Percentiles rank a stretch among this genome's conserved stretches.
Conservation (phyloP, 768 basidiomycete genomes). For the Neoboletus brunneissimus region DNA sequence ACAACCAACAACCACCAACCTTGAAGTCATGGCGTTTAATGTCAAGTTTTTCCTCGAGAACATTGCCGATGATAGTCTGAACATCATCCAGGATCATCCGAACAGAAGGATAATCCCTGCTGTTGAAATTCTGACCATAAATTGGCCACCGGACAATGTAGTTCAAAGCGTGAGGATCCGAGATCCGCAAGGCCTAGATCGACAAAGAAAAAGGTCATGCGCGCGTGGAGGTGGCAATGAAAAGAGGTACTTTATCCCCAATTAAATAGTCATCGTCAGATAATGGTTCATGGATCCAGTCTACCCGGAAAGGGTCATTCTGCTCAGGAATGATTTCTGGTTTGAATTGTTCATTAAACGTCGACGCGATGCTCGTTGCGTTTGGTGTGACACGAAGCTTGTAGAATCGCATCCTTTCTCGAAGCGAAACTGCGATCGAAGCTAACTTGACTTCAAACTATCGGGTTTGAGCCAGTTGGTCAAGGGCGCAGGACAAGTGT, state of each 20-base stretch:
- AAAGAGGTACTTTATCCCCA: constrained; percentile 60
- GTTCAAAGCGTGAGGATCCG: constrained; percentile 63
- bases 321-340: constrained; percentile 83
- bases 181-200: constrained; percentile 62
- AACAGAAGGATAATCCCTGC: constrained; percentile 66
- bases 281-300: constrained; percentile 69
- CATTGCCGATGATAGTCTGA: constrained; percentile 60
- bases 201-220: constrained; percentile 8
- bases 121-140: constrained; percentile 78
- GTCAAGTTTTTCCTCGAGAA: constrained; percentile 58
- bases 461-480: constrained; percentile 1
- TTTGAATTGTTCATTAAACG: constrained; percentile 79
- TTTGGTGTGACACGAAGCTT: constrained; percentile 74
- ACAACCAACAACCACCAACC: constrained; percentile 38
- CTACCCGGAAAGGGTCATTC: constrained; percentile 78
- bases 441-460: constrained; percentile 79
- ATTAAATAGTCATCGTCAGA: constrained; percentile 50
- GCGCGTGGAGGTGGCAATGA: background rate
- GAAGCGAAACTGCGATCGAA: constrained; percentile 65
- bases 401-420: constrained; percentile 84
- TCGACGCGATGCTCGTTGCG: constrained; percentile 65
- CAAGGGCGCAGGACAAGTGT: background rate
- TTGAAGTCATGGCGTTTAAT: constrained; percentile 56
- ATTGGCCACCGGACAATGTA: constrained; percentile 85
- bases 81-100: constrained; percentile 77